Evolutionary conservation across 1,139 yeast species (phyloP).

Genomic region (Protomyces macrosporus): DNA sequence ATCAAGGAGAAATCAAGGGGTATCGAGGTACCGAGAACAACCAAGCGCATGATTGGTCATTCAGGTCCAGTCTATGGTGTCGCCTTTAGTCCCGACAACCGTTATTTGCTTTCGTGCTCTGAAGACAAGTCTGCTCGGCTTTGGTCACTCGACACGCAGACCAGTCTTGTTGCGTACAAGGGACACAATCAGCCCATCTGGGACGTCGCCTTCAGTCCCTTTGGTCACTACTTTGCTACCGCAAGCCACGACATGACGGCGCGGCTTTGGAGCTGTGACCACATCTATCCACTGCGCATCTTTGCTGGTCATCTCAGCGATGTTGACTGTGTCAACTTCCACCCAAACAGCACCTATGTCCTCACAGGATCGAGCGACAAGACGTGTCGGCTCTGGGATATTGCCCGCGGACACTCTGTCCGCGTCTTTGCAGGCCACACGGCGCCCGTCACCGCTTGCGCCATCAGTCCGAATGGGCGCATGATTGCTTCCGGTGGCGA

Average conservation of each 20-base stretch:
- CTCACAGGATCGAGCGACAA: conserved; percentile 94
- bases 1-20: conserved; percentile 60
- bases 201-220: conserved; percentile 93
- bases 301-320: conserved; percentile 97
- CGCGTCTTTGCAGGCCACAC: conserved; percentile 94
- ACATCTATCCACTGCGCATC: conserved; percentile 87
- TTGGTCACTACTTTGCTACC: conserved; percentile 95
- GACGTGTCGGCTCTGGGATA: conserved; percentile 98
- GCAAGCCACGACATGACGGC: conserved; percentile 98
- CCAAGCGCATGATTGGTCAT: conserved; percentile 77
- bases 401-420: conserved; percentile 79
- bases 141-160: conserved; percentile 91
- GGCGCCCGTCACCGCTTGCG: conserved; percentile 75
- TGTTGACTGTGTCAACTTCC: conserved; percentile 84
- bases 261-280: conserved; percentile 96
- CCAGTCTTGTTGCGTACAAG: conserved; percentile 85
- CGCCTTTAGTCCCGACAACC: conserved; percentile 85
- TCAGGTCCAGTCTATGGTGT: conserved; percentile 90
- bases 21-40: conserved; percentile 31
- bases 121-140: conserved; percentile 88
- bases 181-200: conserved; percentile 96
- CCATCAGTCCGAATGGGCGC: conserved; percentile 94
- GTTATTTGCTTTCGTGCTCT: conserved; percentile 71
- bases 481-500: conserved; percentile 88
- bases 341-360: conserved; percentile 90